These are phyloP conservation scores for Bacterosira constricta DNA, from an alignment of 108 stramenopile genomes.

Conservation along the genomic window DNA sequence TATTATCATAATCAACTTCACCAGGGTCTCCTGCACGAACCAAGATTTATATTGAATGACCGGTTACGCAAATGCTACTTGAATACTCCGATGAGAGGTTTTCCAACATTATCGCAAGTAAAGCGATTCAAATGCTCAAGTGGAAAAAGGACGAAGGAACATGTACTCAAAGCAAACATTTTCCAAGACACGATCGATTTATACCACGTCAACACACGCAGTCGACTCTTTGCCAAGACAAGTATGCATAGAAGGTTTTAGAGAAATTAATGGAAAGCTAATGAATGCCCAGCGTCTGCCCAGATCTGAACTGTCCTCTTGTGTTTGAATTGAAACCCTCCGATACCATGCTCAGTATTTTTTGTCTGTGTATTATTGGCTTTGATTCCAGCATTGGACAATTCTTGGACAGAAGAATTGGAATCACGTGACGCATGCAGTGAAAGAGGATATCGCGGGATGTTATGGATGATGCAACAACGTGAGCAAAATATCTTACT, in stretches of 20 bases:
- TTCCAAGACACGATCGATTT: no score
- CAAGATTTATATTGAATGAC: no score
- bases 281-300: conserved; percentile 73
- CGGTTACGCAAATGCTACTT: no score
- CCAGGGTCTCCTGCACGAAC: no score
- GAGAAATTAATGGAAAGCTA: conserved; percentile 80
- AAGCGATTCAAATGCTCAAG: no score
- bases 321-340: not conserved
- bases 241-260: conserved; percentile 65
- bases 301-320: conserved; percentile 29
- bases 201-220: no score
- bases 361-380: not conserved
- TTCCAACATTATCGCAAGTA: no score
- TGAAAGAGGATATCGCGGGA: conserved; percentile 70
- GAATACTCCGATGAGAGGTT: no score
- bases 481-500: conserved; percentile 60
- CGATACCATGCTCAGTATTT: not conserved
- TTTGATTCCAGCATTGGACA: conserved; percentile 37
- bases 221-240: conserved; percentile 29
- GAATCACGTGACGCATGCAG: conserved; percentile 62
- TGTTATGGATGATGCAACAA: conserved; percentile 59
- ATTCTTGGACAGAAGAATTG: conserved; percentile 65
- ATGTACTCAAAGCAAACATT: no score
- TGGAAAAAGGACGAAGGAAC: no score
- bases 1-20: no score